Conservation (phyloP, 768 basidiomycete species). For the Hypholoma sublateritium region DNA sequence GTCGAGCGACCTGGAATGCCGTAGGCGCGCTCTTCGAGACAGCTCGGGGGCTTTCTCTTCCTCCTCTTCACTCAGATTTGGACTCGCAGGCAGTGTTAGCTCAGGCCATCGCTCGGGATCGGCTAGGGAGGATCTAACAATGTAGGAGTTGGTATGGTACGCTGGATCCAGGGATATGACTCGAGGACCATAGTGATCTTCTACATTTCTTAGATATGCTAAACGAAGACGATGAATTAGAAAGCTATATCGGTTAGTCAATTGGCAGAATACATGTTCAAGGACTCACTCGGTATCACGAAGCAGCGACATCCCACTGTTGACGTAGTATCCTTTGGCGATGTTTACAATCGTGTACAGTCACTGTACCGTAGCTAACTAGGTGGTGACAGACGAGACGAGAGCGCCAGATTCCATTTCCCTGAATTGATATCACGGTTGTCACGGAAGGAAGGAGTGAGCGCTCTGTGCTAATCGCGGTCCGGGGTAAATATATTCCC, state of each 20-base stretch:
- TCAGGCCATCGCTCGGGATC: slow-evolving; percentile 86
- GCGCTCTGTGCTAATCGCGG: no score
- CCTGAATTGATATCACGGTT: background rate
- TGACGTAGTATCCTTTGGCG: background rate
- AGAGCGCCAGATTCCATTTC: background rate
- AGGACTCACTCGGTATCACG: slow-evolving; percentile 2
- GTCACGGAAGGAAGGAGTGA: background rate
- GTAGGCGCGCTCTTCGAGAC: slow-evolving; percentile 56
- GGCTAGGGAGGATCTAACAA: slow-evolving; percentile 75
- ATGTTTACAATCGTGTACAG: no score
- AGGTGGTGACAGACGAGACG: background rate
- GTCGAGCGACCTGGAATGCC: slow-evolving; percentile 89
- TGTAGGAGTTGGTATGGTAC: slow-evolving; percentile 81
- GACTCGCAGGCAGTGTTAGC: slow-evolving; percentile 67
- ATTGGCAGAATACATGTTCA: background rate
- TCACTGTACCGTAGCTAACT: no score
- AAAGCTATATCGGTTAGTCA: slow-evolving; percentile 35
- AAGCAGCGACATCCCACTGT: background rate
- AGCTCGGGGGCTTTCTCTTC: slow-evolving; percentile 40
- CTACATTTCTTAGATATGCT: slow-evolving; percentile 81
- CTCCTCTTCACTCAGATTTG: slow-evolving; percentile 73
- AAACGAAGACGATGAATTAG: slow-evolving; percentile 85
- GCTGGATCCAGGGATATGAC: slow-evolving; percentile 79
- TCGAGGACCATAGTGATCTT: slow-evolving; percentile 81
- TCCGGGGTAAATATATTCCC: no score